These are phyloP conservation scores for Cyberlindnera maritima DNA, from an alignment of 805 yeast genomes.

Conservation along the genomic window DNA sequence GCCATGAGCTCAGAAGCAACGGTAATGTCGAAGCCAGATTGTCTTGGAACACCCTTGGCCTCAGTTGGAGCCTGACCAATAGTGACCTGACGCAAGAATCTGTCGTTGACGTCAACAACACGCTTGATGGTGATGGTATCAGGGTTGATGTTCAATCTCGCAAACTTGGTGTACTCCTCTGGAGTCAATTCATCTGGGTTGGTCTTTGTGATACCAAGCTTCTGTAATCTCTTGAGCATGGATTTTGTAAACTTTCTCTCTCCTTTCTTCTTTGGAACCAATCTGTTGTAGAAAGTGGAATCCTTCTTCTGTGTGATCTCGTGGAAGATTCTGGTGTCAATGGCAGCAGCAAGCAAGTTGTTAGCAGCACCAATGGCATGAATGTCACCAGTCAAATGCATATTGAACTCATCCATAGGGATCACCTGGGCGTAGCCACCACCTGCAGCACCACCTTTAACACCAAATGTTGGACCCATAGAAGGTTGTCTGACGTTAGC, in stretches of 20 bases:
- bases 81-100: conserved; percentile 75
- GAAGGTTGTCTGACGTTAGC: conserved; percentile 87
- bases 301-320: conserved; percentile 70
- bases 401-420: conserved; percentile 86
- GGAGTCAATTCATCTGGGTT: conserved; percentile 70
- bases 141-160: conserved; percentile 73
- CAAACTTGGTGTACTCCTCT: conserved; percentile 64
- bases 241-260: conserved; percentile 62
- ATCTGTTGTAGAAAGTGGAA: conserved; percentile 67
- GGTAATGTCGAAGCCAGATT: conserved; percentile 79
- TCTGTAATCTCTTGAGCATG: conserved; percentile 63
- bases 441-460: conserved; percentile 90
- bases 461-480: conserved; percentile 88
- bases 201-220: conserved; percentile 66
- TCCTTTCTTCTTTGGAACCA: conserved; percentile 76
- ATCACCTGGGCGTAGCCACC: conserved; percentile 87
- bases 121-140: conserved; percentile 79
- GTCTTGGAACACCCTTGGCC: conserved; percentile 59
- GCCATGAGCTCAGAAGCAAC: conserved; percentile 90
- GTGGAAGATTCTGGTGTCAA: conserved; percentile 84
- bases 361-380: conserved; percentile 84
- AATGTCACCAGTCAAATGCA: conserved; percentile 84
- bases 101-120: conserved; percentile 82
- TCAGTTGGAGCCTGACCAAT: conserved; percentile 83
- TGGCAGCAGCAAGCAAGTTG: conserved; percentile 79